Conservation (phyloP, 305 asterid species). For the Euphrasia arctica region DNA sequence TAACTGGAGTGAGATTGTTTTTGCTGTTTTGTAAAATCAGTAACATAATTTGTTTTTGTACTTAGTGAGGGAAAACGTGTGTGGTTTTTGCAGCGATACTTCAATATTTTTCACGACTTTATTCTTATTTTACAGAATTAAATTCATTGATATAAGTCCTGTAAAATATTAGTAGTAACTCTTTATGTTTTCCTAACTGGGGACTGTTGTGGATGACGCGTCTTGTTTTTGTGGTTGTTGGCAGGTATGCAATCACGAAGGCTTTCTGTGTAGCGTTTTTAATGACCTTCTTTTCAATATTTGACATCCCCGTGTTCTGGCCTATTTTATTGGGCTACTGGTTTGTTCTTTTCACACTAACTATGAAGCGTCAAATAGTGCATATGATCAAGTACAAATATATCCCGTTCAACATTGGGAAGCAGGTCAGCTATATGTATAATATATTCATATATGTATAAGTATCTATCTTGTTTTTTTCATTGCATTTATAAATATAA, state of each 20-base stretch:
- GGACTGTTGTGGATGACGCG: neutral
- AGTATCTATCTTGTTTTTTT: neutral
- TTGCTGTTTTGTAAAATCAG: neutral
- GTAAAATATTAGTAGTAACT: neutral
- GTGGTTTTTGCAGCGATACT: neutral
- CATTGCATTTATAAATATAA: neutral
- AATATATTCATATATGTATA: too few relatives aligned
- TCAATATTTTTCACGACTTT: neutral
- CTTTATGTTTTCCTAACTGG: neutral
- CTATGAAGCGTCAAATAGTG: slow-evolving; percentile 1
- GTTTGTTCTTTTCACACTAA: slow-evolving; percentile 5
- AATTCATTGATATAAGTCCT: neutral
- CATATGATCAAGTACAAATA: slow-evolving; percentile 5
- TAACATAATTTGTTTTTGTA: neutral
- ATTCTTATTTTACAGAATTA: neutral
- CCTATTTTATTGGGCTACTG: slow-evolving; percentile 7
- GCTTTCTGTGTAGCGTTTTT: slow-evolving; percentile 5
- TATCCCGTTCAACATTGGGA: neutral
- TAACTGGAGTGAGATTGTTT: neutral
- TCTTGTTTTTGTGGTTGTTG: slow-evolving; percentile 2
- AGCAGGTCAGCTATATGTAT: neutral
- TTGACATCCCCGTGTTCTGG: slow-evolving; percentile 4
- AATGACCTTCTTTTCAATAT: slow-evolving; percentile 4
- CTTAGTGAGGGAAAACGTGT: neutral
- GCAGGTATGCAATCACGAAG: slow-evolving; percentile 8